Base-by-base conservation (phyloP, 176 grass and related monocot species). In the Avena sativa region DNA sequence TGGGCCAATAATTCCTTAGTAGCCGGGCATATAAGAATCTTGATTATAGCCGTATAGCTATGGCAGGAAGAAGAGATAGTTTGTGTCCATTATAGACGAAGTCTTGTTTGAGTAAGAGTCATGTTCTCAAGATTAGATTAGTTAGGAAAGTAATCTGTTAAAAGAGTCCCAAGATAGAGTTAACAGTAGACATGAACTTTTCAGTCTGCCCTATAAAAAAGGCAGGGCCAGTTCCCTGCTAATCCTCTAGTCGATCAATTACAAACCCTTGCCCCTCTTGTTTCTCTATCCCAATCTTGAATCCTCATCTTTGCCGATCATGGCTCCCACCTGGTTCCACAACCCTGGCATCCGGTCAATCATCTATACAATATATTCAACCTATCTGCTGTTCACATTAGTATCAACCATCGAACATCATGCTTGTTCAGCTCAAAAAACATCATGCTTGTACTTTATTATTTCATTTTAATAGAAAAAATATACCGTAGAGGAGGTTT, bases 1-100 rank as follows among this genome's bases (percentile, higher is more conserved):
- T 26, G 65, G 28, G 49, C 8, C 12, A 69, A 13, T 75, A 59
- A 89, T 81, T 52, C 60, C 70, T 70, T 85, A 26, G 49, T 14
- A 13, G 72, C 6, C 38, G 69, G 78, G 40, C 66, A 12, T 73
- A 64, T 34, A 61, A 49, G 38, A 15, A 72, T 46, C 40, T 46
- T 47, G 19, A 4, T 15, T 28, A 32, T 32, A 34, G 51, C 25
- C 26, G 25, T 55, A 30, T 28, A 53, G 48, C 14, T 16, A 76
- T 30, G 14, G 49, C 15, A 52, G 74, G 25, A 55, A 76, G 74
- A 76, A 55, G 74, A 76, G 14, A 50, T 21, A 75, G 21, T 51
- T 51, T 51, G 72, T 28, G 72, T 51, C 47, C 2, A 75, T 76
- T 76, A 76, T 17, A 53, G 72, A 76, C 16, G 48, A 76, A 76